Evolutionary conservation across 2,329 filamentous ascomycete genomes (phyloP).

Genomic region (Colletotrichum lentis): DNA sequence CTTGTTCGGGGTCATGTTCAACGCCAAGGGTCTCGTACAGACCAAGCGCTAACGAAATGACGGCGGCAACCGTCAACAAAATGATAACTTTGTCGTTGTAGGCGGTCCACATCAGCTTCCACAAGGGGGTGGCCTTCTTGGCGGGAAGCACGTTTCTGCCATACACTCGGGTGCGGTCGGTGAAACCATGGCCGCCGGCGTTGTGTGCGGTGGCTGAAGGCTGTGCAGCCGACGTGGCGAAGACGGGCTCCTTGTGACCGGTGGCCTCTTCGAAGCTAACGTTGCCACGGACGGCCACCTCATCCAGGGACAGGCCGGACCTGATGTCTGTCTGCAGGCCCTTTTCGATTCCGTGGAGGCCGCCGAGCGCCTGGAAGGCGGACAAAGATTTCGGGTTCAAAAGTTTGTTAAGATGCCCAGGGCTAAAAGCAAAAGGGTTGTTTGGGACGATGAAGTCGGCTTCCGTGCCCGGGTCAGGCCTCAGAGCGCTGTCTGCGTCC

Average conservation of each 20-base stretch:
- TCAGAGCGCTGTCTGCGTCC: constrained; percentile 61
- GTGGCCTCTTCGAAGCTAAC: constrained; percentile 75
- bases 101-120: constrained; percentile 70
- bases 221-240: constrained; percentile 15
- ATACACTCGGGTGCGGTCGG: constrained; percentile 66
- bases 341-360: constrained; percentile 72
- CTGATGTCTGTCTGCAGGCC: constrained; percentile 71
- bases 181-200: constrained; percentile 40
- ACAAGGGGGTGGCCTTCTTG: constrained; percentile 68
- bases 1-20: constrained; percentile 52
- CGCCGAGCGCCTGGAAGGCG: constrained; percentile 76
- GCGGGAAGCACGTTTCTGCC: constrained; percentile 68
- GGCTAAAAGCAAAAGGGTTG: constrained; percentile 78
- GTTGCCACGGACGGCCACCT: constrained; percentile 66
- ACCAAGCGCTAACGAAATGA: constrained; percentile 71
- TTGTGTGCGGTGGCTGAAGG: constrained; percentile 19
- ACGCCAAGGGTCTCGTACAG: constrained; percentile 71
- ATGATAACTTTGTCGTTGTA: constrained; percentile 76
- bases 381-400: constrained; percentile 77
- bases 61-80: constrained; percentile 69
- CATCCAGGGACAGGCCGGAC: constrained; percentile 73
- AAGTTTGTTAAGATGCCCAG: constrained; percentile 77
- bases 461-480: constrained; percentile 75
- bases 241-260: constrained; percentile 37
- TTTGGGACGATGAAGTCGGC: constrained; percentile 75